Conservation (phyloP, 306 rosid species). For the Dicorynia guianensis region DNA sequence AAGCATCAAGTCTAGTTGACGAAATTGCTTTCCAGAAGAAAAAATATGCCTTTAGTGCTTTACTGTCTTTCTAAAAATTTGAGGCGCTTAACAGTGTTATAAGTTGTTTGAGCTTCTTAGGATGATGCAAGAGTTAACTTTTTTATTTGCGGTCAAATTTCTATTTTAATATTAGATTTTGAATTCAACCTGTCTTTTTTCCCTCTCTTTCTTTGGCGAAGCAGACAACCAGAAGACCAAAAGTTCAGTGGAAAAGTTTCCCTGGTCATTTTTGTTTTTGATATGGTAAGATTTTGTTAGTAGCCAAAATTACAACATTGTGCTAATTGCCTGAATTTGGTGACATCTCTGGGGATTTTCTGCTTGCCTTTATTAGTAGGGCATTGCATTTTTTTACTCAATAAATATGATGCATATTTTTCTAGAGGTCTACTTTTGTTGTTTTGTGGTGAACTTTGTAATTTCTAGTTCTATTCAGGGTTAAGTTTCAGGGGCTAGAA, state of each 20-base stretch:
- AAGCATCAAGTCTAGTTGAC: not conserved
- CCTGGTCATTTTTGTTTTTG: constrained; percentile 54
- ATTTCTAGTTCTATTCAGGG: not conserved
- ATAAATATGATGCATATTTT: not conserved
- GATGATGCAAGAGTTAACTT: constrained; percentile 9
- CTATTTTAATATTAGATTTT: constrained; percentile 62
- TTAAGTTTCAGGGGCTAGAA: not conserved
- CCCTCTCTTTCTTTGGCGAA: constrained; percentile 47
- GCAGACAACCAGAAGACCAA: constrained; percentile 63
- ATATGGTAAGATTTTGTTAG: constrained; percentile 69
- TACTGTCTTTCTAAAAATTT: constrained; percentile 28
- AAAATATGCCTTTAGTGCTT: constrained; percentile 7
- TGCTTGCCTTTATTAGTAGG: constrained; percentile 7
- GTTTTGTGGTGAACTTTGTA: not conserved
- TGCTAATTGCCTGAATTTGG: constrained; percentile 25
- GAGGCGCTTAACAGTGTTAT: constrained; percentile 38
- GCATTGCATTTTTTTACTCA: not conserved
- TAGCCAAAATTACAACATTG: constrained; percentile 39
- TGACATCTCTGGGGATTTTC: constrained; percentile 31
- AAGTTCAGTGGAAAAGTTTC: constrained; percentile 64
- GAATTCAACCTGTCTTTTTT: constrained; percentile 52
- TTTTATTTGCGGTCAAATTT: constrained; percentile 62
- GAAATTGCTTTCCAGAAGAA: not conserved
- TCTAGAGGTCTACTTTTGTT: not conserved
- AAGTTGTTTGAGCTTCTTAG: not conserved